Evolutionary conservation across 1,139 yeast genomes (phyloP).

Genomic region (Diutina ranongensis): DNA sequence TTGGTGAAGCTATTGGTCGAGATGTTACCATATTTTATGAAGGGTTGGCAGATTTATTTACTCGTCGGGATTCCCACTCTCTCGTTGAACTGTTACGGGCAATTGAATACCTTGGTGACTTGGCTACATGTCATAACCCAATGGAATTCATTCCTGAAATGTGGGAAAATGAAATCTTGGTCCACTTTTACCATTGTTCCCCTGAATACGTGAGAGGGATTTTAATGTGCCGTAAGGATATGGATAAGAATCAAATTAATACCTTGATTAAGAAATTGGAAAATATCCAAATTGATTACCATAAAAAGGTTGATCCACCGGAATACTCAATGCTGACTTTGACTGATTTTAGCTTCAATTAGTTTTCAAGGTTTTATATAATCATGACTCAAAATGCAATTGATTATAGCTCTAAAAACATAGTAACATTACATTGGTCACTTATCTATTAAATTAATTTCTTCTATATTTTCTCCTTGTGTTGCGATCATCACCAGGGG

Average conservation of each 20-base stretch:
- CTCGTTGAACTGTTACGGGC: constrained; percentile 41
- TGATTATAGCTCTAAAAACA: no score
- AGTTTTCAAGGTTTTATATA: no score
- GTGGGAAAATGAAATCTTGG: constrained; percentile 45
- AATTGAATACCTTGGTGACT: constrained; percentile 61
- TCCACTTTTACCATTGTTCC: constrained; percentile 56
- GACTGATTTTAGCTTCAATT: constrained; percentile 18
- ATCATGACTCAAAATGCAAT: no score
- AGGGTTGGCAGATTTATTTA: constrained; percentile 43
- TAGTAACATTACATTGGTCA: no score
- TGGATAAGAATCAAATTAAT: constrained; percentile 24
- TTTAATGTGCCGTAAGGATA: constrained; percentile 33
- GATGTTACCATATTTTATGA: constrained; percentile 62
- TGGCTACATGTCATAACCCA: constrained; percentile 46
- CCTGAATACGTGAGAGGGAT: constrained; percentile 50
- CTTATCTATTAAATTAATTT: no score
- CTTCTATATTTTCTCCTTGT: neutral
- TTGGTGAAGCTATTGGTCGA: constrained; percentile 29
- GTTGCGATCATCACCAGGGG: neutral
- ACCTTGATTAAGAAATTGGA: constrained; percentile 20
- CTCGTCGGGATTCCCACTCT: constrained; percentile 35
- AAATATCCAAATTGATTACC: constrained; percentile 23
- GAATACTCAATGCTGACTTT: constrained; percentile 22
- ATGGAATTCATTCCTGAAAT: constrained; percentile 38
- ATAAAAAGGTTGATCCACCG: constrained; percentile 25